Evolutionary conservation across 257 asterid genomes (phyloP).

Genomic region (Striga asiatica): DNA sequence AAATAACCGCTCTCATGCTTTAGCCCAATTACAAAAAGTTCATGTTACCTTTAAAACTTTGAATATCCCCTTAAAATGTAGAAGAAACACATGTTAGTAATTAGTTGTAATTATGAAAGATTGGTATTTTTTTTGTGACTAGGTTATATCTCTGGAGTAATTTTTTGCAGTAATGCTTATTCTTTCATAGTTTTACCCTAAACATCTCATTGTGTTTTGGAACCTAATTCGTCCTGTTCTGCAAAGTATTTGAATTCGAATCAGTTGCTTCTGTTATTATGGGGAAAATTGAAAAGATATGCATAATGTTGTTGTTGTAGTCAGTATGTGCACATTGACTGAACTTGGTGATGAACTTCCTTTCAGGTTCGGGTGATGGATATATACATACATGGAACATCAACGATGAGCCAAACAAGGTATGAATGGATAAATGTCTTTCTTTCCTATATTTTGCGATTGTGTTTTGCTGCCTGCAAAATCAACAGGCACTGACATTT

Average conservation of each 20-base stretch:
- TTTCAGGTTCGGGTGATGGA: constrained; percentile 92
- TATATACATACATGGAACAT: constrained; percentile 77
- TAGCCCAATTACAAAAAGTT: background rate
- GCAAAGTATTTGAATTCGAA: too few relatives aligned
- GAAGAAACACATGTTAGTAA: background rate
- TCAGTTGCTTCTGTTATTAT: too few relatives aligned
- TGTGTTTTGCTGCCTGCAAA: background rate
- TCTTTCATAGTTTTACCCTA: too few relatives aligned
- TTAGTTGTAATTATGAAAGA: too few relatives aligned
- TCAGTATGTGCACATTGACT: background rate
- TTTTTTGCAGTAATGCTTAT: too few relatives aligned
- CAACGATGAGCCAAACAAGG: constrained; percentile 54
- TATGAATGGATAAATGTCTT: background rate
- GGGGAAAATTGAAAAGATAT: too few relatives aligned
- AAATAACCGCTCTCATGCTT: background rate
- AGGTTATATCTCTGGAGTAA: too few relatives aligned
- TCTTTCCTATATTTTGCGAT: background rate
- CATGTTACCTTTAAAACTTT: background rate
- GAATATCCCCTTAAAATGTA: background rate
- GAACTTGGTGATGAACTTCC: background rate
- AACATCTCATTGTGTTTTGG: too few relatives aligned
- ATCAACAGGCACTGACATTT: background rate
- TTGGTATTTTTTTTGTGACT: too few relatives aligned
- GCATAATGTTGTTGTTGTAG: background rate
- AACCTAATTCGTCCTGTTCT: too few relatives aligned